A percentile compares a stretch with the other conserved stretches of the same genome.
phyloP scores from a whole-genome alignment of 1,139 yeast species.

The Suhomyces maxii region DNA sequence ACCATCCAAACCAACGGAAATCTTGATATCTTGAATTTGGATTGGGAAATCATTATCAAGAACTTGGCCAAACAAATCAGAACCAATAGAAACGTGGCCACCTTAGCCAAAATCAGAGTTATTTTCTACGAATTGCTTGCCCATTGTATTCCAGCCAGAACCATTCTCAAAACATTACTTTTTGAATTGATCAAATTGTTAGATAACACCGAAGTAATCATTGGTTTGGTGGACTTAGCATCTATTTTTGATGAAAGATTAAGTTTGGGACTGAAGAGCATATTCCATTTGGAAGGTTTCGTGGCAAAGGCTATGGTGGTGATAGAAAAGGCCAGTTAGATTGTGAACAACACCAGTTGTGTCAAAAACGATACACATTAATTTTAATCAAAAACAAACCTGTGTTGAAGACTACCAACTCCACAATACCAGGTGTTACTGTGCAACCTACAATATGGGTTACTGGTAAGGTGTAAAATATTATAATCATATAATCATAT shows the following conservation, averaged over 20 bases:
- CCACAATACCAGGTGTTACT: too few relatives aligned
- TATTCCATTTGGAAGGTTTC: conserved; percentile 93
- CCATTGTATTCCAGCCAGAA: conserved; percentile 88
- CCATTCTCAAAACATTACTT: conserved; percentile 68
- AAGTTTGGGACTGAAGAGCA: conserved; percentile 82
- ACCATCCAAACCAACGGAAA: conserved; percentile 44
- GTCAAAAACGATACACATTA: too few relatives aligned
- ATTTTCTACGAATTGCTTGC: conserved; percentile 81
- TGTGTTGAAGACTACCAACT: too few relatives aligned
- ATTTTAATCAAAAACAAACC: not conserved
- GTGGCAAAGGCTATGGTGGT: conserved; percentile 82
- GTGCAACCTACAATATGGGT: too few relatives aligned
- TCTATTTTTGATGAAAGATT: conserved; percentile 85
- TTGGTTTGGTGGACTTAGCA: conserved; percentile 63
- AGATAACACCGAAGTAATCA: conserved; percentile 36
- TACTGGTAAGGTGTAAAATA: not conserved
- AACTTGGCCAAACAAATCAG: conserved; percentile 62
- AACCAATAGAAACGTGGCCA: conserved; percentile 66
- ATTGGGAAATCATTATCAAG: conserved; percentile 82
- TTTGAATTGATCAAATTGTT: conserved; percentile 52
- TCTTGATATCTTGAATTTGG: conserved; percentile 52
- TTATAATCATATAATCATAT: not conserved
- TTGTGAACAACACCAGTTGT: not conserved
- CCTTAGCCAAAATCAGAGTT: conserved; percentile 70
- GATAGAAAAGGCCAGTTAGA: conserved; percentile 14